Conservation (phyloP, 2,329 filamentous ascomycete genomes). For the Phialophora chinensis region DNA sequence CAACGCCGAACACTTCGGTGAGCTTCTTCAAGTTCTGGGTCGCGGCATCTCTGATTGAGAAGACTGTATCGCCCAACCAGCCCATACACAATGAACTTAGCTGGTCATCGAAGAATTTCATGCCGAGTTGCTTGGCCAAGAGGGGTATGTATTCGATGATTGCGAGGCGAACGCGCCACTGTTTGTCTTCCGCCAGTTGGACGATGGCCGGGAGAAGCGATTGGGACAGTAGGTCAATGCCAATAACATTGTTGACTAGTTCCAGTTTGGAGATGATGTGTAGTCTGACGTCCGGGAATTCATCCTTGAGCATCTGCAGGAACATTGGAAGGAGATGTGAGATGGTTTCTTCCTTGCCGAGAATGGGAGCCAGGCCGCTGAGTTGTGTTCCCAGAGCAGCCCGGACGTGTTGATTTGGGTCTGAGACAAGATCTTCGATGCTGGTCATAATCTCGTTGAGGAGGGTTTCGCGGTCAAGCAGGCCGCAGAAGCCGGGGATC, state of each 20-base stretch:
- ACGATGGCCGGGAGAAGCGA: constrained; percentile 96
- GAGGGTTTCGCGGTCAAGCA: constrained; percentile 85
- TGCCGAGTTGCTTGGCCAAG: constrained; percentile 90
- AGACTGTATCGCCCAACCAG: constrained; percentile 97
- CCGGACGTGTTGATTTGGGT: constrained; percentile 94
- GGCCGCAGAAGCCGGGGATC: constrained; percentile 92
- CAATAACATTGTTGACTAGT: constrained; percentile 97
- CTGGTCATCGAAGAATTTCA: constrained; percentile 98
- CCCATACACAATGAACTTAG: constrained; percentile 95
- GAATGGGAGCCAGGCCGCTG: constrained; percentile 91
- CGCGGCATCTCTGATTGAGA: constrained; percentile 96
- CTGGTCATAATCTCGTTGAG: constrained; percentile 96
- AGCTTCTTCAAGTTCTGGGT: constrained; percentile 98
- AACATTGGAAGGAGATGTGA: constrained; percentile 98
- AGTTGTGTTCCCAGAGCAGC: constrained; percentile 96
- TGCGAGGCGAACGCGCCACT: constrained; percentile 92
- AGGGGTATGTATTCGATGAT: constrained; percentile 99
- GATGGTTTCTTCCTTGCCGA: constrained; percentile 99
- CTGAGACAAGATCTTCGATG: constrained; percentile 93
- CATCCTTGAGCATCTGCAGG: constrained; percentile 98
- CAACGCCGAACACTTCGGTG: constrained; percentile 96
- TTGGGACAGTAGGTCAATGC: constrained; percentile 94
- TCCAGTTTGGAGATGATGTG: constrained; percentile 99
- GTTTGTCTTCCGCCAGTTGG: constrained; percentile 94
- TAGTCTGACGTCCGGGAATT: constrained; percentile 95